These are phyloP conservation scores for Xenosphaeropsis pyriputrescens DNA, from an alignment of 2,329 filamentous ascomycete species.

Conservation along the genomic window DNA sequence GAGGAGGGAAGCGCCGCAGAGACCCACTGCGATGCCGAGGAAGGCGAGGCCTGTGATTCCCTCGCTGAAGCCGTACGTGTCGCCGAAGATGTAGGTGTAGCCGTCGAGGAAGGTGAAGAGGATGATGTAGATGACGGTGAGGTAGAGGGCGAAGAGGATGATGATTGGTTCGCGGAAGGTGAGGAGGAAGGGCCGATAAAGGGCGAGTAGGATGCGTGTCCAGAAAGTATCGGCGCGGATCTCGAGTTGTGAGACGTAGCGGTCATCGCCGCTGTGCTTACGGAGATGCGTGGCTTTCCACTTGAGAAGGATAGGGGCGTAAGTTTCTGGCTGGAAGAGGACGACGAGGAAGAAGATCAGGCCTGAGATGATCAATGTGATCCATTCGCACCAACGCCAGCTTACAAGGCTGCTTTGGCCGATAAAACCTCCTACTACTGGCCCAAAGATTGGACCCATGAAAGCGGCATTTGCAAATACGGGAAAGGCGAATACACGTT, in stretches of 20 bases:
- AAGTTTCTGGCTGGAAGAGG: slow-evolving; percentile 40
- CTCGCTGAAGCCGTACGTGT: slow-evolving; percentile 25
- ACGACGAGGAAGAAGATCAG: slow-evolving; percentile 37
- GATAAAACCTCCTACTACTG: slow-evolving; percentile 38
- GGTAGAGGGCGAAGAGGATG: slow-evolving; percentile 34
- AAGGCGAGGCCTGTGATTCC: slow-evolving; percentile 32
- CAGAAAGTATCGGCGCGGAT: slow-evolving; percentile 29
- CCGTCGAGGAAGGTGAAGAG: slow-evolving; percentile 23
- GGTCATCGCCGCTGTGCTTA: slow-evolving; percentile 30
- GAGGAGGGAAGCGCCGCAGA: neutral
- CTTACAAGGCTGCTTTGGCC: slow-evolving; percentile 34
- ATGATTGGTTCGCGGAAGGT: slow-evolving; percentile 18
- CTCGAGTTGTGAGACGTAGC: neutral
- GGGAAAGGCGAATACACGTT: slow-evolving; percentile 4
- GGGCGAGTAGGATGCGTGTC: neutral
- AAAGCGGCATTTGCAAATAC: slow-evolving; percentile 2
- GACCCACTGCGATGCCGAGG: slow-evolving; percentile 34
- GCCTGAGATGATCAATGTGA: slow-evolving; percentile 47
- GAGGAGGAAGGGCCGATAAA: slow-evolving; percentile 14
- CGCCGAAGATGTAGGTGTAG: slow-evolving; percentile 31
- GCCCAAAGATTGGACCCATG: slow-evolving; percentile 7
- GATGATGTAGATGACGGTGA: slow-evolving; percentile 22
- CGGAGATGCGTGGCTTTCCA: slow-evolving; percentile 32
- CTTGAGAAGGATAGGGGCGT: slow-evolving; percentile 37
- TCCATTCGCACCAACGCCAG: slow-evolving; percentile 53